Evolutionary conservation across 176 grass and related monocot genomes (phyloP).

Genomic region (Elaeis guineensis): DNA sequence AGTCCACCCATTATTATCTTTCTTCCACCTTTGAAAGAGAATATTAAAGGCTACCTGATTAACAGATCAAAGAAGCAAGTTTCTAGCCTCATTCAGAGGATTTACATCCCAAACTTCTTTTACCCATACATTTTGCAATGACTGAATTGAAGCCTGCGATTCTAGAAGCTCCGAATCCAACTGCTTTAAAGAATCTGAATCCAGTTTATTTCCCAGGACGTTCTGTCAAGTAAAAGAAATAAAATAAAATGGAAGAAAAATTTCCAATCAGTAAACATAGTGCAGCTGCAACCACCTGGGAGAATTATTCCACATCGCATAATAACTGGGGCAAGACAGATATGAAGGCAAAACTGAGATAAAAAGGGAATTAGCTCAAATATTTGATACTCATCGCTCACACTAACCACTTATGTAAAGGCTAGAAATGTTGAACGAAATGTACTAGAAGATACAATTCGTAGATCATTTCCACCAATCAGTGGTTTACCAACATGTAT

Average conservation of each 20-base stretch:
- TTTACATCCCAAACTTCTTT: slow-evolving; percentile 48
- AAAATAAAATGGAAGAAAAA: slow-evolving; percentile 14
- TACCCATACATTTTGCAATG: slow-evolving; percentile 53
- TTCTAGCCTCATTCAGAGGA: slow-evolving; percentile 64
- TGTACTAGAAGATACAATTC: no score
- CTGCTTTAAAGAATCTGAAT: slow-evolving; percentile 23
- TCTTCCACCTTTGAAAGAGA: no score
- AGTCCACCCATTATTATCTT: no score
- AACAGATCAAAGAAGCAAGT: slow-evolving; percentile 29
- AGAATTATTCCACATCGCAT: background rate
- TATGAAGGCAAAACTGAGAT: background rate
- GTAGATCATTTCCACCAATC: no score
- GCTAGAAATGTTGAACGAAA: no score
- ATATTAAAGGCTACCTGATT: slow-evolving; percentile 14
- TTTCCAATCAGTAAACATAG: background rate
- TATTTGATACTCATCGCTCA: no score
- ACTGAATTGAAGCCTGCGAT: slow-evolving; percentile 16
- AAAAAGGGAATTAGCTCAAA: no score
- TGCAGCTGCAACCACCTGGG: background rate
- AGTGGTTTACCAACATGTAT: no score
- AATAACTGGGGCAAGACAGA: background rate
- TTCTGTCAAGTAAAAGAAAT: slow-evolving; percentile 39
- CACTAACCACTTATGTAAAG: no score
- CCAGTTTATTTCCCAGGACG: slow-evolving; percentile 31
- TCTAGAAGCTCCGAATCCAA: slow-evolving; percentile 30